phyloP scores from a whole-genome alignment of 164 flowering plant species.

The Liriodendron chinense region DNA sequence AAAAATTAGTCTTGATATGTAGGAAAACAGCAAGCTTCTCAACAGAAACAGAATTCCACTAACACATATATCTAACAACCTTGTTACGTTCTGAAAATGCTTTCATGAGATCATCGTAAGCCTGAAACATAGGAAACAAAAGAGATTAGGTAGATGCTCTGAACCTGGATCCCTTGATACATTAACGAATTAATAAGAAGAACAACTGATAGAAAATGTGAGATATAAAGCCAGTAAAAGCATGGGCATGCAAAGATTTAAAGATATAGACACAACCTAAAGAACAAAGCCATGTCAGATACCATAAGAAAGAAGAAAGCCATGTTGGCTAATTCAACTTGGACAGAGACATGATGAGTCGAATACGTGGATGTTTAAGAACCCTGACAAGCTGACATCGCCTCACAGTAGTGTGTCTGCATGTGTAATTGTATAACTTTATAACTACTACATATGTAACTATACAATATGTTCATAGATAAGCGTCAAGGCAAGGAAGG shows the following conservation, averaged over 20 bases:
- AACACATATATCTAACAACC: constrained; percentile 31
- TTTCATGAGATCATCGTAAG: constrained; percentile 84
- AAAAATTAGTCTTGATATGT: background rate
- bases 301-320: too few species aligned
- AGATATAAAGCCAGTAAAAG: background rate
- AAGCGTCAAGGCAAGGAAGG: too few species aligned
- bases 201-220: background rate
- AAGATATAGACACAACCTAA: background rate
- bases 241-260: background rate
- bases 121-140: constrained; percentile 46
- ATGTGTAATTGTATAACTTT: too few species aligned
- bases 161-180: background rate
- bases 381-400: too few species aligned
- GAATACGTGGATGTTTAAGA: too few species aligned
- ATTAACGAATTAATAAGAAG: constrained; percentile 4
- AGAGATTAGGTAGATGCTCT: background rate
- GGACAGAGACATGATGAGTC: too few species aligned
- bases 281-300: background rate
- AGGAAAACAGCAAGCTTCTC: background rate
- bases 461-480: too few species aligned
- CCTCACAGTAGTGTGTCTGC: too few species aligned
- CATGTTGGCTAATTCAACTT: too few species aligned
- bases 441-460: too few species aligned
- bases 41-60: background rate
- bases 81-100: constrained; percentile 94